phyloP scores from a whole-genome alignment of 2,329 filamentous ascomycete genomes.

The Alternaria ventricosa region DNA sequence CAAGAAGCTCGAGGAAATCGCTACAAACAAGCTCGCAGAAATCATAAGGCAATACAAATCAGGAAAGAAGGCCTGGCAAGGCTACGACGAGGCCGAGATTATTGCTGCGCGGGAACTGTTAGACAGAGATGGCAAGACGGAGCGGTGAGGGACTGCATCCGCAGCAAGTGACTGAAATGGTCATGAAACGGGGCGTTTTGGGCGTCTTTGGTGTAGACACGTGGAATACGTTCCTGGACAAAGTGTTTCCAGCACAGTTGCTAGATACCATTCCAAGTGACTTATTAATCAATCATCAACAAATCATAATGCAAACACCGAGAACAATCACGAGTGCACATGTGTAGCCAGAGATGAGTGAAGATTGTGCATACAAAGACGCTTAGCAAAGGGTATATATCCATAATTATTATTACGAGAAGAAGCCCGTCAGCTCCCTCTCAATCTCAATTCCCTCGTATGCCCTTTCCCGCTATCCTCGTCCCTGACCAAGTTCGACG shows the following conservation, averaged over 20 bases:
- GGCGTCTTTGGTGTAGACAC: conserved; percentile 10
- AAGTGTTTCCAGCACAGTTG: background rate
- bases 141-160: conserved; percentile 16
- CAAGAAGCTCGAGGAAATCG: conserved; percentile 72
- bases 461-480: background rate
- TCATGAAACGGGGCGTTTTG: conserved; percentile 10
- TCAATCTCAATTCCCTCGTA: background rate
- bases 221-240: background rate
- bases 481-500: background rate
- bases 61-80: conserved; percentile 71
- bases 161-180: background rate
- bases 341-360: background rate
- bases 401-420: conserved; percentile 5
- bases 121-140: conserved; percentile 55
- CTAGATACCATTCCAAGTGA: conserved; percentile 3
- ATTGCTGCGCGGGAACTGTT: conserved; percentile 73
- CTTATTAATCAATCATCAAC: background rate
- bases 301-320: background rate
- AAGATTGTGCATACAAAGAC: background rate
- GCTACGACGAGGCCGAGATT: conserved; percentile 75
- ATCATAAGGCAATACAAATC: conserved; percentile 70
- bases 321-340: background rate
- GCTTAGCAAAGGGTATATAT: background rate
- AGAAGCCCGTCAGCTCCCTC: background rate
- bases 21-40: conserved; percentile 76